Conservation (phyloP, 345 rosid genomes). For the Gynandropsis gynandra region DNA sequence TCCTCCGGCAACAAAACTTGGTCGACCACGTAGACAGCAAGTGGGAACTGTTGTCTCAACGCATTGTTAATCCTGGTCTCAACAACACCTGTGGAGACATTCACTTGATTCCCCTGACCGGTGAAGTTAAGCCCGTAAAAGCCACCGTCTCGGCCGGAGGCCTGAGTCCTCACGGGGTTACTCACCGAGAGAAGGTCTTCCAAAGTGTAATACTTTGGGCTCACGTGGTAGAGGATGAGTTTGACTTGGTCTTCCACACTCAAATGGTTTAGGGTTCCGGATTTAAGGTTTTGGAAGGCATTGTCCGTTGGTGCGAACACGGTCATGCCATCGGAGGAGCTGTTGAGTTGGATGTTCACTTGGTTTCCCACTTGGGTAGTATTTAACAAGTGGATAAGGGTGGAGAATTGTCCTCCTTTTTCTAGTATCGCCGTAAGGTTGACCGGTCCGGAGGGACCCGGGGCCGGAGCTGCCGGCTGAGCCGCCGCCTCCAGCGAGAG, state of each 20-base stretch:
- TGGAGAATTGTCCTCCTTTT: conserved; percentile 56
- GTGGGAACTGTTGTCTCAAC: conserved; percentile 38
- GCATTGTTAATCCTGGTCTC: conserved; percentile 61
- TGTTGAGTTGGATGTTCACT: conserved; percentile 56
- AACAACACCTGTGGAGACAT: conserved; percentile 58
- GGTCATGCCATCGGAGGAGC: conserved; percentile 70
- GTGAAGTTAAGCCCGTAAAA: conserved; percentile 59
- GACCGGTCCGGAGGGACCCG: conserved; percentile 45
- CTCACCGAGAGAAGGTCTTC: conserved; percentile 49
- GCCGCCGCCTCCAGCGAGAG: conserved; percentile 17
- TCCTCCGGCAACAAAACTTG: conserved; percentile 64
- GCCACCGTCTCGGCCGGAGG: conserved; percentile 39
- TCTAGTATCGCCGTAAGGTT: conserved; percentile 70
- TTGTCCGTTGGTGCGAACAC: conserved; percentile 80
- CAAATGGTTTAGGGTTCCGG: conserved; percentile 47
- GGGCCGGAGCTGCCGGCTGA: conserved; percentile 40
- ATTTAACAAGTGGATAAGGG: conserved; percentile 46
- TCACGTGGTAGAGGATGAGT: conserved; percentile 52
- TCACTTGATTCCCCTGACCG: conserved; percentile 63
- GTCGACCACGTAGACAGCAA: conserved; percentile 76
- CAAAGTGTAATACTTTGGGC: conserved; percentile 49
- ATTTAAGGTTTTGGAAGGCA: conserved; percentile 63
- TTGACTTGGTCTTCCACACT: conserved; percentile 40
- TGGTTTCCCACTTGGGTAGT: conserved; percentile 51
- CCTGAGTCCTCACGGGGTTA: conserved; percentile 71